Percentiles rank a stretch among this genome's conserved stretches.
Conservation (phyloP, 306 rosid species). For the Glycine latifolia region DNA sequence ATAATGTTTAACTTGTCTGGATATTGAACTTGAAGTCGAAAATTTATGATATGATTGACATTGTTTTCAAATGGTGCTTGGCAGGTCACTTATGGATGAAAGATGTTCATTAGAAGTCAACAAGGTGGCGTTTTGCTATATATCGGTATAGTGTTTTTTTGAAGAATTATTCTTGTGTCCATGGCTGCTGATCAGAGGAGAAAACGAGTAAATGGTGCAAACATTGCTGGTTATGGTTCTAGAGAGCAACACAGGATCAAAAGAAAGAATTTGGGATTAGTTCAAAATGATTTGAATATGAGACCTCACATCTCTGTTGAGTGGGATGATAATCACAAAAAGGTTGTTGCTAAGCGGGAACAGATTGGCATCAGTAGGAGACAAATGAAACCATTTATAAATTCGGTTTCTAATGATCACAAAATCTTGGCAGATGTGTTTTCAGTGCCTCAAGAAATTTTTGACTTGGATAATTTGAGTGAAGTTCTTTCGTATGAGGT, state of each 20-base stretch:
- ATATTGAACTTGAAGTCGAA: conserved; percentile 32
- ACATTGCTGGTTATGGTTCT: conserved; percentile 59
- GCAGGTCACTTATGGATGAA: conserved; percentile 49
- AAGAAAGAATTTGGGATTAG: conserved; percentile 62
- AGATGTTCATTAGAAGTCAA: conserved; percentile 41
- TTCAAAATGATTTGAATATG: conserved; percentile 61
- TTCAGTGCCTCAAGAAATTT: conserved; percentile 75
- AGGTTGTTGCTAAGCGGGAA: conserved; percentile 83
- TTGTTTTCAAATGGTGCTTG: conserved; percentile 31
- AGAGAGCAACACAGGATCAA: conserved; percentile 71
- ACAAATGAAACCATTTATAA: conserved; percentile 62
- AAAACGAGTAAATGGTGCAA: conserved; percentile 77
- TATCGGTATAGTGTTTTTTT: conserved; percentile 44
- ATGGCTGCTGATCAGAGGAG: conserved; percentile 97
- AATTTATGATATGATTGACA: conserved; percentile 39
- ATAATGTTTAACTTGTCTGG: conserved; percentile 33
- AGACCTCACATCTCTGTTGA: conserved; percentile 78
- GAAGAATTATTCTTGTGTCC: conserved; percentile 44
- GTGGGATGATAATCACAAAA: conserved; percentile 82
- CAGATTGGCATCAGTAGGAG: conserved; percentile 89
- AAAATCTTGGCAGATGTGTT: conserved; percentile 74
- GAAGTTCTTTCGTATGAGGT: conserved; percentile 89
- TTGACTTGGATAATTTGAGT: conserved; percentile 68
- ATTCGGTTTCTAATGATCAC: conserved; percentile 53
- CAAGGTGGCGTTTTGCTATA: conserved; percentile 42